Conservation (phyloP, 768 basidiomycete species). For the Kwoniella sp. region DNA sequence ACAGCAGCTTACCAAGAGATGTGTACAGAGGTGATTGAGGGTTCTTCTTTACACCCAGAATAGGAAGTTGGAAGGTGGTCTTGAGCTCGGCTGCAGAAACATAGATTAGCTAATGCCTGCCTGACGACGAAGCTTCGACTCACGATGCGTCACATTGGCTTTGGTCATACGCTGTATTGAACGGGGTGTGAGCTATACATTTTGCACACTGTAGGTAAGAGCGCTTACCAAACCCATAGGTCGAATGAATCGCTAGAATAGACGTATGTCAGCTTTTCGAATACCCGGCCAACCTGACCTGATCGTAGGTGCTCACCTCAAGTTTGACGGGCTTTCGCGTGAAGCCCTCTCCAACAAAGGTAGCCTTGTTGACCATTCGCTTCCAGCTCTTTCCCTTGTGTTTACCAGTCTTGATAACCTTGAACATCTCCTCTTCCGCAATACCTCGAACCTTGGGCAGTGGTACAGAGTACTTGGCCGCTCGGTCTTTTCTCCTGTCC, state of each 20-base stretch:
- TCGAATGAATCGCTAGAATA: slow-evolving; percentile 73
- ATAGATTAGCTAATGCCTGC: background rate
- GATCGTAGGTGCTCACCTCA: slow-evolving; percentile 62
- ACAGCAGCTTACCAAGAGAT: slow-evolving; percentile 64
- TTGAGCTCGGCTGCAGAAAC: slow-evolving; percentile 79
- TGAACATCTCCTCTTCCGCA: slow-evolving; percentile 99
- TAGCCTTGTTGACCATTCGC: slow-evolving; percentile 98
- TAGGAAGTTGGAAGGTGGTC: slow-evolving; percentile 98
- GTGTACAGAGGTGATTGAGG: slow-evolving; percentile 78
- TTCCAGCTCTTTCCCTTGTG: slow-evolving; percentile 97
- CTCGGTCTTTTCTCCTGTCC: slow-evolving; percentile 98
- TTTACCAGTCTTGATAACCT: slow-evolving; percentile 97
- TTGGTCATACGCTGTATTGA: slow-evolving; percentile 75
- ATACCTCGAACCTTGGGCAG: slow-evolving; percentile 96
- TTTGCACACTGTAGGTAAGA: slow-evolving; percentile 3
- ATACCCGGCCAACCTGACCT: no score
- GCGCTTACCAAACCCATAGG: slow-evolving; percentile 83
- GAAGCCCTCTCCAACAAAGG: slow-evolving; percentile 96
- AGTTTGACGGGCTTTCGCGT: slow-evolving; percentile 98
- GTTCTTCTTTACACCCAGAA: slow-evolving; percentile 98
- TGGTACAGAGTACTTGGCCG: slow-evolving; percentile 95
- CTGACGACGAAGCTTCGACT: slow-evolving; percentile 52
- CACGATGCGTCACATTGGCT: slow-evolving; percentile 98
- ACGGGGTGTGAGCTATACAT: background rate
- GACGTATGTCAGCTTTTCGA: slow-evolving; percentile 6